phyloP scores from a whole-genome alignment of 1,139 yeast genomes.

The Petasospora fabianii region DNA sequence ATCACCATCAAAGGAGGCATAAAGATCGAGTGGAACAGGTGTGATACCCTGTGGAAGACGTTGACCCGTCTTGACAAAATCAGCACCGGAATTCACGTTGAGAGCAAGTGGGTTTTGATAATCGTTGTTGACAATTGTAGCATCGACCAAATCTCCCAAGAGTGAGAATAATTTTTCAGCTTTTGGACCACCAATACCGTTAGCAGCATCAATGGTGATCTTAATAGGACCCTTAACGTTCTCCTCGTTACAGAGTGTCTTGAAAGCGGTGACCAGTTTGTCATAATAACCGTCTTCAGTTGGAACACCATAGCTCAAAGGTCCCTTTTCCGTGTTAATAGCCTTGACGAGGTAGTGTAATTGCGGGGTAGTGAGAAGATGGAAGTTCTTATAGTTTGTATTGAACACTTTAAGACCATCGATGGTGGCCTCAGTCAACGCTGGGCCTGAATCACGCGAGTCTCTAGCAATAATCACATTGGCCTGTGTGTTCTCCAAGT shows the following conservation, averaged over 20 bases:
- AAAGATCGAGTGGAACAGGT: conserved; percentile 36
- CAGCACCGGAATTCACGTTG: conserved; percentile 91
- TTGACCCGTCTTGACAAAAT: conserved; percentile 88
- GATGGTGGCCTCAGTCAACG: conserved; percentile 56
- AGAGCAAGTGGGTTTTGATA: conserved; percentile 53
- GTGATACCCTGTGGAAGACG: conserved; percentile 60
- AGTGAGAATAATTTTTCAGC: conserved; percentile 46
- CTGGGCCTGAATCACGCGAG: conserved; percentile 75
- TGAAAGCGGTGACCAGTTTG: conserved; percentile 52
- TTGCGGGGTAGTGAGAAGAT: conserved; percentile 88
- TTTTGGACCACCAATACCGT: conserved; percentile 93
- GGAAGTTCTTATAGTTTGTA: conserved; percentile 52
- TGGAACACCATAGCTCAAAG: conserved; percentile 52
- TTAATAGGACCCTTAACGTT: conserved; percentile 35
- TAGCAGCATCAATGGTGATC: conserved; percentile 81
- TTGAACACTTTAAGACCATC: conserved; percentile 58
- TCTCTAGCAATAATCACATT: conserved; percentile 60
- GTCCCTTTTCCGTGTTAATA: conserved; percentile 41
- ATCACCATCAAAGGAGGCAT: conserved; percentile 93
- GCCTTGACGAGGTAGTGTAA: conserved; percentile 83
- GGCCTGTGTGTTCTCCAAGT: conserved; percentile 32
- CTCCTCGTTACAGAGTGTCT: conserved; percentile 37
- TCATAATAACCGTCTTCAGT: conserved; percentile 68
- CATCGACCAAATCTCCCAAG: conserved; percentile 40
- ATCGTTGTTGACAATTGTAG: conserved; percentile 56